Base-by-base conservation (phyloP, 306 rosid species). In the Sicyos baderoa region DNA sequence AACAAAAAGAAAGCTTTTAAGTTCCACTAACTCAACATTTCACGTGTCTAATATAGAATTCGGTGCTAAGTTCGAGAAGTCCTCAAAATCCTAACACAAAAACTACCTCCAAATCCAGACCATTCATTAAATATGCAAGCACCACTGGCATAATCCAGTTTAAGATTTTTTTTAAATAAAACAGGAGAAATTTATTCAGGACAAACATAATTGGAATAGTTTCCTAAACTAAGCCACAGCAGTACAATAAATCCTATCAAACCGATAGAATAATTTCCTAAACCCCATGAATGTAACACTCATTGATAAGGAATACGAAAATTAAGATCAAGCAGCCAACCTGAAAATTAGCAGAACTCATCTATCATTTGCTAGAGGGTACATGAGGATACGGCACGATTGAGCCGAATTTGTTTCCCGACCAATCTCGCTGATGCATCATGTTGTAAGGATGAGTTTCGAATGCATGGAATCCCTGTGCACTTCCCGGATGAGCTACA, bases 361-460 rank as follows among this genome's bases (percentile, higher is more conserved):
- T 15, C 58, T 57, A 55, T 57, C 75, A 72, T 57, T 72, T 25
- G 59, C 17, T 47, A 44, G 37, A 56, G 13, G 75, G 54, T 42
- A 70, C 73, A 77, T 73, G 76, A 4, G 80, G 88, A 54, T 80
- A 82, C 42, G 78, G 32, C 25, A 79, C 70, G 56, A 82, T 52
- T 13, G 81, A 74, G 32, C 81, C 76, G 29, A 75, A 77, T 73
- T 75, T 77, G 22, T 77, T 79, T 35, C 76, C 79, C 9, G 70
- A 60, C 82, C 82, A 84, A 75, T 76, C 78, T 75, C 78, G 71
- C 76, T 78, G 80, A 75, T 85, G 90, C 70, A 81, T 85, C 32
- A 86, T 88, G 42, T 81, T 87, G 42, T 76, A 81, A 7, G 78
- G 75, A 40, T 78, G 78, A 9, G 77, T 76, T 15, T 76, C 68